phyloP scores from a whole-genome alignment of 306 rosid genomes.

The Hippophae rhamnoides region DNA sequence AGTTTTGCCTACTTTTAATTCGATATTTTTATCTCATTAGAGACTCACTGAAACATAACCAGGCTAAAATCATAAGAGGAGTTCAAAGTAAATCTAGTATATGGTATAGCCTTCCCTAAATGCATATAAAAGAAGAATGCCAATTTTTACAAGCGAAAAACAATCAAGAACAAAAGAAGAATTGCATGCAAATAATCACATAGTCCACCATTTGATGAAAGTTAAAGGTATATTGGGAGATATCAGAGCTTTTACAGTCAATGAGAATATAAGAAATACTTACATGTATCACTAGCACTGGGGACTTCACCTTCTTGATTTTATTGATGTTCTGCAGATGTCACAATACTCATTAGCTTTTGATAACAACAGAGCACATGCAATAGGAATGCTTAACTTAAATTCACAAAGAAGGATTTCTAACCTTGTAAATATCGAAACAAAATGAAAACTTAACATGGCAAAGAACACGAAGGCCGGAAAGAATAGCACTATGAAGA shows the following conservation, averaged over 20 bases:
- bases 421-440: slow-evolving; percentile 93
- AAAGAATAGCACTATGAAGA: slow-evolving; percentile 92
- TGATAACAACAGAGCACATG: slow-evolving; percentile 12
- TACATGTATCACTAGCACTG: slow-evolving; percentile 95
- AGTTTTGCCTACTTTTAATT: no score
- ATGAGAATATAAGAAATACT: slow-evolving; percentile 28
- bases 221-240: slow-evolving; percentile 6
- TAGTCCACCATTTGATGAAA: not conserved
- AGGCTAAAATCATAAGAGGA: no score
- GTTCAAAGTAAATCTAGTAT: no score
- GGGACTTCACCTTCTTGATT: slow-evolving; percentile 93
- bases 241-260: not conserved
- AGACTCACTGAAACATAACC: no score
- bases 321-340: slow-evolving; percentile 81
- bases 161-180: no score
- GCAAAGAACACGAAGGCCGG: slow-evolving; percentile 89
- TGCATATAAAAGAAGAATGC: no score
- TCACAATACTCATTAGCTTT: slow-evolving; percentile 1
- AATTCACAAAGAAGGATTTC: not conserved
- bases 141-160: no score
- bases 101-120: no score
- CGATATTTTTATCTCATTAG: no score
- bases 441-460: slow-evolving; percentile 79
- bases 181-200: no score
- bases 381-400: not conserved